phyloP scores from a whole-genome alignment of 805 yeast species.

The Dipodascopsis uninucleata region DNA sequence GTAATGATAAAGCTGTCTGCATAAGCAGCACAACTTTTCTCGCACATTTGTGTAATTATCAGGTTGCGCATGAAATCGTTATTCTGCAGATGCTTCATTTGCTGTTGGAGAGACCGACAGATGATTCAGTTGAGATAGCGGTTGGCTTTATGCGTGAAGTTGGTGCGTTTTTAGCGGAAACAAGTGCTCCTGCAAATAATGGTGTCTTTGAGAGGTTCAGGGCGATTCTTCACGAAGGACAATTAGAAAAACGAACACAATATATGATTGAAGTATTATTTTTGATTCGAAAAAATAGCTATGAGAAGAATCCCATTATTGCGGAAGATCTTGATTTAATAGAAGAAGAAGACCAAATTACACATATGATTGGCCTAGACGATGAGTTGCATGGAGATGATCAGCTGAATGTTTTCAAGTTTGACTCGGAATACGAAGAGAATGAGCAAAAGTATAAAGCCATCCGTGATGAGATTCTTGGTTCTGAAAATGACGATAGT shows the following conservation, averaged over 20 bases:
- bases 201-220: slow-evolving; percentile 59
- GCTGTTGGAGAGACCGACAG: slow-evolving; percentile 47
- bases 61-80: slow-evolving; percentile 54
- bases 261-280: slow-evolving; percentile 51
- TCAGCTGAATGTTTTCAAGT: slow-evolving; percentile 48
- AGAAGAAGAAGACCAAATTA: slow-evolving; percentile 57
- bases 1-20: slow-evolving; percentile 46
- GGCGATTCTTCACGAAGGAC: slow-evolving; percentile 54
- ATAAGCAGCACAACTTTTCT: slow-evolving; percentile 48
- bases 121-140: slow-evolving; percentile 55
- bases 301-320: slow-evolving; percentile 41
- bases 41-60: slow-evolving; percentile 60
- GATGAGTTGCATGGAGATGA: slow-evolving; percentile 49
- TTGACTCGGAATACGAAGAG: slow-evolving; percentile 49
- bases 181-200: slow-evolving; percentile 45
- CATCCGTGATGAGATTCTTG: slow-evolving; percentile 46
- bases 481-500: slow-evolving; percentile 34
- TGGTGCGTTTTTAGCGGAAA: slow-evolving; percentile 51
- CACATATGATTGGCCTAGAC: slow-evolving; percentile 55
- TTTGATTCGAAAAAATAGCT: slow-evolving; percentile 46
- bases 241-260: slow-evolving; percentile 44
- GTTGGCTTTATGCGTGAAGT: slow-evolving; percentile 46
- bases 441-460: slow-evolving; percentile 49
- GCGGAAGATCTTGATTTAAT: slow-evolving; percentile 53
- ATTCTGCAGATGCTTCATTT: slow-evolving; percentile 51